These are phyloP conservation scores for Arabidopsis arenosa DNA, from an alignment of 345 rosid species.

Conservation along the genomic window DNA sequence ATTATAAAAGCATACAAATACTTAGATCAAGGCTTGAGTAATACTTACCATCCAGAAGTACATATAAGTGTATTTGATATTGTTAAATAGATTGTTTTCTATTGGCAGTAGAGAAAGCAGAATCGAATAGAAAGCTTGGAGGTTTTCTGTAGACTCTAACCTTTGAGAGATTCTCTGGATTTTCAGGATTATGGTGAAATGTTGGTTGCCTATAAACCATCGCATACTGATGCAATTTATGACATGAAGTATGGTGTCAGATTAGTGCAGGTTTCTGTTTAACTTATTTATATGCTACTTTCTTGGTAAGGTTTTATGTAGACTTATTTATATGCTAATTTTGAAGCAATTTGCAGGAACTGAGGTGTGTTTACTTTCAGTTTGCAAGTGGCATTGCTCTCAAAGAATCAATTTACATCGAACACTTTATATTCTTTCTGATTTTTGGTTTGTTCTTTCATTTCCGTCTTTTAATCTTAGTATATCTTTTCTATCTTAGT, in stretches of 20 bases:
- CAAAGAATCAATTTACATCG: neutral
- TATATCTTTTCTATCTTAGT: neutral
- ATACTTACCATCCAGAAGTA: too few relatives aligned
- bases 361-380: conserved; percentile 61
- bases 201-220: conserved; percentile 94
- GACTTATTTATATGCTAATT: conserved; percentile 43
- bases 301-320: neutral
- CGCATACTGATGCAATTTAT: conserved; percentile 99
- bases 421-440: conserved; percentile 5
- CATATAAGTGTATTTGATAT: neutral
- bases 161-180: conserved; percentile 1
- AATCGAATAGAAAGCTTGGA: neutral
- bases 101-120: neutral
- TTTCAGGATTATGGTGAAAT: conserved; percentile 94
- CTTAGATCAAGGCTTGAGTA: too few relatives aligned
- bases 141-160: neutral
- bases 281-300: neutral
- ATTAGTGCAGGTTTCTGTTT: conserved; percentile 74
- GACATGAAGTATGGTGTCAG: conserved; percentile 99
- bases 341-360: conserved; percentile 78
- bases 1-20: too few relatives aligned
- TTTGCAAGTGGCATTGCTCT: neutral
- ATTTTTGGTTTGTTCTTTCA: neutral
- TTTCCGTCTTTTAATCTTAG: neutral
- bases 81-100: neutral